Evolutionary conservation across 2,329 filamentous ascomycete species (phyloP), one percentile per base, ranked within the genome.

Genomic region (Neofusicoccum laricinum): DNA sequence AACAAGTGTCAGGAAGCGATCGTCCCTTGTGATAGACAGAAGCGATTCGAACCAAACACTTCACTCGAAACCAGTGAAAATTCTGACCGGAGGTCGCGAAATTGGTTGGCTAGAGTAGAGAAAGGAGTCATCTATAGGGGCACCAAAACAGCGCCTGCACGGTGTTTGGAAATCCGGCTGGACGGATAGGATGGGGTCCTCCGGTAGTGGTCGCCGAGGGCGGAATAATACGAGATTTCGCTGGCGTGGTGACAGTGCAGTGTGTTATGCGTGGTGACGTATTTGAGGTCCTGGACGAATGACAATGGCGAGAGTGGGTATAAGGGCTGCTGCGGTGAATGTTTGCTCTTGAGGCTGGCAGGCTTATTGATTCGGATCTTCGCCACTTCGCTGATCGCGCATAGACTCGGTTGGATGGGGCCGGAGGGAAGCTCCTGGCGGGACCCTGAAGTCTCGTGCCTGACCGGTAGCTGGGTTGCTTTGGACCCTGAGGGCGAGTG

Each of bases 331-430:
- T 59, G 55, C 55, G 55, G 55, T 59, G 55, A 46, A 36, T 30
- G 30, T 45, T 46, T 36, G 41, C n/a, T 32, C 11, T 30, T 51
- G 49, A 51, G 49, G 30, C 30, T 19, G 41, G 30, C 25, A 17
- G n/a, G 41, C 25, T 30, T 30, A 4, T 34, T 36, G 38, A 59
- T 59, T 59, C 55, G 55, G 55, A 59, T 59, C 30, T 59, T 59
- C 55, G 55, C 55, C 55, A 59, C 41, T 32, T 30, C 5, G 55
- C 41, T 36, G 55, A 21, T 48, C 40, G 30, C n/a, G 30, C 14
- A 21, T 45, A 14, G 38, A 15, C 36, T 5, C 36, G 21, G 38
- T 7, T 30, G 25, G 17, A 40, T 30, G 30, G 4, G n/a, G 30
- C 12, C 17, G 14, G 41, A 46, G 11, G 43, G 55, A 14, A 48